These are phyloP conservation scores for Phytophthora ramorum DNA, from an alignment of 352 stramenopile genomes.

Conservation along the genomic window DNA sequence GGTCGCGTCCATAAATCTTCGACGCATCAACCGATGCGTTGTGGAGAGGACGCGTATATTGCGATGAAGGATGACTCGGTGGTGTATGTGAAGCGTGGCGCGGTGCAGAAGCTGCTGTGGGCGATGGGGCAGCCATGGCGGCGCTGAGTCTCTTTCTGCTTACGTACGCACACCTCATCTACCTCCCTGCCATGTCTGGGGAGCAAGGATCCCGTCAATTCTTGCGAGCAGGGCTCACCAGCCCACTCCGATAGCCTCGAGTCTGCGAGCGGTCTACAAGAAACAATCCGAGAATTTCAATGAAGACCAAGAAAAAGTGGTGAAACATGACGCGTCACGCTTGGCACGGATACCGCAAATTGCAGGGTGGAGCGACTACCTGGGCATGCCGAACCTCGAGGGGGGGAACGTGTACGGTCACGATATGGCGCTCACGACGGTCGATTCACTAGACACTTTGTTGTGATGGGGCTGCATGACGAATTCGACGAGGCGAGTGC, in stretches of 20 bases:
- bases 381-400: constrained; percentile 36
- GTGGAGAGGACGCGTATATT: background rate
- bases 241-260: constrained; percentile 6
- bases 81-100: constrained; percentile 3
- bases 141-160: constrained; percentile 23
- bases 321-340: constrained; percentile 65
- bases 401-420: constrained; percentile 46
- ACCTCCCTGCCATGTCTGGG: constrained; percentile 21
- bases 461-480: constrained; percentile 63
- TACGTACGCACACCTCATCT: constrained; percentile 20
- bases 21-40: too few species aligned
- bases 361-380: constrained; percentile 46
- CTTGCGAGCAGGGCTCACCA: constrained; percentile 8
- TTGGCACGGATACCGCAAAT: constrained; percentile 56
- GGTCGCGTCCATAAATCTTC: too few species aligned
- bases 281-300: constrained; percentile 28
- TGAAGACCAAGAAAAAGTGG: constrained; percentile 49
- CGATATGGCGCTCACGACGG: constrained; percentile 68
- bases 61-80: constrained; percentile 15
- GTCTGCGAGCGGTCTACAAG: constrained; percentile 38
- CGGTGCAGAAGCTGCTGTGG: constrained; percentile 23
- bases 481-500: constrained; percentile 68
- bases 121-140: constrained; percentile 10
- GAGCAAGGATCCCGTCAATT: constrained; percentile 19
- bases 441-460: constrained; percentile 80